phyloP scores from a whole-genome alignment of 257 asterid species.

The Apocynum venetum region DNA sequence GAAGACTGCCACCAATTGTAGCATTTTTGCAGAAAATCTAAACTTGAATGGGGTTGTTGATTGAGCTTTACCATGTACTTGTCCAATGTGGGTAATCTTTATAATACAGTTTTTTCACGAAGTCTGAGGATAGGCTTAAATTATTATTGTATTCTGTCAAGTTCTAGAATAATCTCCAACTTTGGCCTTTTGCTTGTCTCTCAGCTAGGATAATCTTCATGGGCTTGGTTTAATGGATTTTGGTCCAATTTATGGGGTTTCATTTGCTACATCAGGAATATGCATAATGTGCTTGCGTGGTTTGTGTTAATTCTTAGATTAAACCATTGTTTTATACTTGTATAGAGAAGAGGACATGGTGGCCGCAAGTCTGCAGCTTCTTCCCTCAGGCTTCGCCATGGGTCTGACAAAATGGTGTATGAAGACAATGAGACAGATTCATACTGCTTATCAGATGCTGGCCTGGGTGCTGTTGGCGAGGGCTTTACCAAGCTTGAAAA shows the following conservation, averaged over 20 bases:
- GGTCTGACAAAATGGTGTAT: slow-evolving; percentile 32
- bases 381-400: slow-evolving; percentile 29
- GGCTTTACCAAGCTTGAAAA: slow-evolving; percentile 66
- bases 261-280: neutral
- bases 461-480: slow-evolving; percentile 59
- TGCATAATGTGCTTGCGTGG: neutral
- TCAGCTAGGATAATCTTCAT: neutral
- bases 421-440: slow-evolving; percentile 44
- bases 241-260: neutral
- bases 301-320: neutral
- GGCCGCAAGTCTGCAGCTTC: slow-evolving; percentile 29
- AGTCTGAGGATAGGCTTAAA: neutral
- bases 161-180: neutral
- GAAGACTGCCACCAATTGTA: neutral
- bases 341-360: slow-evolving; percentile 60
- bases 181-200: neutral
- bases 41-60: neutral
- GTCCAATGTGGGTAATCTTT: neutral
- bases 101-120: neutral
- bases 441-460: slow-evolving; percentile 68
- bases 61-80: neutral
- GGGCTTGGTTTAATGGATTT: neutral
- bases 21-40: neutral
- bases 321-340: neutral
- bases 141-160: neutral